Base-by-base conservation (phyloP, 495 filamentous ascomycete genomes). In the Talaromyces trachyspermus region DNA sequence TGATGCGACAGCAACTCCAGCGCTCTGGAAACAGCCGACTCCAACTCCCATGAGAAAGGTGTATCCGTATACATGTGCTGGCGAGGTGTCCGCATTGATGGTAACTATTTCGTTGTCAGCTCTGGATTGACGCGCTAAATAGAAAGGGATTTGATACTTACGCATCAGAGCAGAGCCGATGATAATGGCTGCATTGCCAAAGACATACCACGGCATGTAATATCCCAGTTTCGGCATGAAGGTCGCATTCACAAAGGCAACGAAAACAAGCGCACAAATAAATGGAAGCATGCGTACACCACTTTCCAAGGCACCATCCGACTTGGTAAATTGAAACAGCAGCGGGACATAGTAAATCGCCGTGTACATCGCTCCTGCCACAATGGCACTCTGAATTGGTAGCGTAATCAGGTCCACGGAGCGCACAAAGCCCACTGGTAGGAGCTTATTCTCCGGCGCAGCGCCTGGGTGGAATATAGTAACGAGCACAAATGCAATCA, bases 121-220 rank as follows among this genome's bases (percentile, higher is more conserved):
- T 6, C 12, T 6, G 6, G 12, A 6, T 30, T 30, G 6, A 30
- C 6, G 12, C 27, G 6, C 6, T 6, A 30, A 30, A 30, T 12
- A 30, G n/a, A n/a, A n/a, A n/a, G n/a, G n/a, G n/a, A n/a, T n/a
- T 30, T 81, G 76, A 17, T 72, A 54, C 46, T 65, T 75, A 8
- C 68, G 48, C 53, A 81, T 63, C 2, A 80, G 60, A 0, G 69
- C 63, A 19, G 62, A 59, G 15, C 77, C 78, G 10, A 74, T 52
- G 2, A 77, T 20, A 25, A 67, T 52, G 15, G 80, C 49, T 10
- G 65, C 47, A 6, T 74, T 72, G 0, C 65, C 69, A 3, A 65
- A 33, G 2, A 78, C 27, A 54, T 72, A 85, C 67, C 78, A 73
- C n/a, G 71, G 69, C 66, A 74, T 73, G 60, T 79, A 80, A 45